Evolutionary conservation across 1,284 basidiomycete species (phyloP).

Genomic region (Ganoderma boninense): DNA sequence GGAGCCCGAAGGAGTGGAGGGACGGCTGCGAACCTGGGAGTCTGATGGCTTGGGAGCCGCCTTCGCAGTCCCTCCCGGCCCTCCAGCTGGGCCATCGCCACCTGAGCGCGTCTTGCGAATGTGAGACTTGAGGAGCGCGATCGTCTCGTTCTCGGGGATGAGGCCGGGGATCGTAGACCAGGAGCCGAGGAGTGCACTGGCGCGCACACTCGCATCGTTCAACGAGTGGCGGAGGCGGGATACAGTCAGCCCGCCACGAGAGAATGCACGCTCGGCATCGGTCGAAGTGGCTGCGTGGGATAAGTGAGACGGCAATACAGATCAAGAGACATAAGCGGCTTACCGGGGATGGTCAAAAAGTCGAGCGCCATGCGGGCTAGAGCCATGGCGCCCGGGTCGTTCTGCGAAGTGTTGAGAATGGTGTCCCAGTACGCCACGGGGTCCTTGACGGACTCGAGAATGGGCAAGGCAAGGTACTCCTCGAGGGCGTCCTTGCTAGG

Average conservation of each 20-base stretch:
- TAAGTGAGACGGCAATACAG: too few relatives aligned
- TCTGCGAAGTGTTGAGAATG: too few relatives aligned
- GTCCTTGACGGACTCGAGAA: neutral
- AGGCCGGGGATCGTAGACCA: neutral
- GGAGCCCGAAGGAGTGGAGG: too few relatives aligned
- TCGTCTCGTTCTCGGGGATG: neutral
- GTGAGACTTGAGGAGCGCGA: neutral
- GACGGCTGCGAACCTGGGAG: too few relatives aligned
- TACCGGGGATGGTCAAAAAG: neutral
- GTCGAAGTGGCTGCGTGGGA: neutral
- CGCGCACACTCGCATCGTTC: neutral
- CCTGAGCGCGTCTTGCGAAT: conserved; percentile 3
- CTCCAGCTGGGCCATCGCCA: neutral
- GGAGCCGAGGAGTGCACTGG: neutral
- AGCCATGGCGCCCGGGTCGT: neutral
- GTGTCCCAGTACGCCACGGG: neutral
- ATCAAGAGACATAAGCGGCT: neutral
- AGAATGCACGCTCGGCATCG: neutral
- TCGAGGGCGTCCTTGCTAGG: neutral
- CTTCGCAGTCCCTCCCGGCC: neutral
- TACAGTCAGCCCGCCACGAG: neutral
- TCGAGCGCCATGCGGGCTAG: neutral
- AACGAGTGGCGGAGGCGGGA: neutral
- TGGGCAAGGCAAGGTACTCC: neutral
- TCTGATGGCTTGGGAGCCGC: too few relatives aligned